Evolutionary conservation across 306 rosid genomes (phyloP), one percentile per base, ranked within the genome.

Genomic region (Quercus aquifolioides): DNA sequence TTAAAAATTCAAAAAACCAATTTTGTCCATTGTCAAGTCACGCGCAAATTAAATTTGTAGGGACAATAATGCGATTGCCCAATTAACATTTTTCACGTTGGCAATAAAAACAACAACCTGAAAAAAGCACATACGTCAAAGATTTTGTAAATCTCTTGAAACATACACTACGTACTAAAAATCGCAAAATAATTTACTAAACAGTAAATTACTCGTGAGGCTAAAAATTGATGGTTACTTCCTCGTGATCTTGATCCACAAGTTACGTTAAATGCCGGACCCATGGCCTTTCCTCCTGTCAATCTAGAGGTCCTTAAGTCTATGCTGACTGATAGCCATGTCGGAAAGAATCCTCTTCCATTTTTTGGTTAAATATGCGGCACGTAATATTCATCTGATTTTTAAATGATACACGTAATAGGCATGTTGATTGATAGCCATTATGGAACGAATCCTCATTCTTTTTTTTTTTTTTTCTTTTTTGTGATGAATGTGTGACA

Each of bases 1-100:
- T 43, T 17, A 15, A 8, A 8, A 1, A 4, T 9, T 38, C 9
- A 28, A 23, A 69, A 41, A 68, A 13, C 28, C 31, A 41, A 69
- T 7, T 9, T 43, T 68, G 30, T 57, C 71, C 19, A 12, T 8
- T 19, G 9, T 15, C 59, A 10, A 23, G 9, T 6, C 5, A 78
- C 6, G 0, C 46, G 18, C 63, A 49, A 72, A 73, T 30, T 49
- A 12, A 51, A 11, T 68, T 73, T 6, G 64, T 31, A 62, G 65
- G 64, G 77, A 72, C 82, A 60, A 49, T 26, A 55, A 10, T 7
- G 62, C 21, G 52, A 73, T 28, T 73, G 64, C 26, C 20, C 76
- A 55, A 12, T 58, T 58, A 41, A 41, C 11, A 54, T 38, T 38
- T 74, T 74, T 31, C 52, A 20, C 77, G 20, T 74, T 74, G 9